These are phyloP conservation scores for Scenedesmus sp. DNA, from an alignment of 163 green algal genomes.

Conservation along the genomic window DNA sequence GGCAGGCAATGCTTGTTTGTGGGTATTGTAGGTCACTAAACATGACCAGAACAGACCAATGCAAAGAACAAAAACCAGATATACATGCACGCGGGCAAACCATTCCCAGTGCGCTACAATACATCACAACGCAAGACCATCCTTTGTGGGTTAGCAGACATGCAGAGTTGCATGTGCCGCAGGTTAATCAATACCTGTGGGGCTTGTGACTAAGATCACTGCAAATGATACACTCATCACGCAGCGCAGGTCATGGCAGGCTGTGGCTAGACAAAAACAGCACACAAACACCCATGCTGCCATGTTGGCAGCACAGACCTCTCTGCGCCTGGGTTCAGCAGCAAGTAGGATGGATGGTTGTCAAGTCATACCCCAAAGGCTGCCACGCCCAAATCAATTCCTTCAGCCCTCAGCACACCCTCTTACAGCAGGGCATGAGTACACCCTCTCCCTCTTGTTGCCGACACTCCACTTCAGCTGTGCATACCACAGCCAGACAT, in stretches of 20 bases:
- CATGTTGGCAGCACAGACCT: background rate
- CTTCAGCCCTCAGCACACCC: background rate
- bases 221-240: background rate
- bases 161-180: background rate
- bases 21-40: background rate
- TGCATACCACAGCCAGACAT: background rate
- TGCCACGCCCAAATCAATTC: background rate
- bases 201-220: background rate
- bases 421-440: background rate
- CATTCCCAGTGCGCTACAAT: background rate
- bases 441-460: background rate
- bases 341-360: too few species aligned
- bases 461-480: background rate
- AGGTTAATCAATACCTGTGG: background rate
- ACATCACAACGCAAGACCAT: background rate
- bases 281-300: background rate
- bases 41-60: background rate
- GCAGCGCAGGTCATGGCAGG: background rate
- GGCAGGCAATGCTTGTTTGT: background rate
- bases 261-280: background rate
- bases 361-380: too few species aligned
- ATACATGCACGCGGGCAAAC: background rate
- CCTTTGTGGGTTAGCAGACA: background rate
- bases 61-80: conserved; percentile 4
- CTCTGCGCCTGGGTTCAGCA: background rate